Base-by-base conservation (phyloP, 257 asterid species). In the Solanum sitiens region DNA sequence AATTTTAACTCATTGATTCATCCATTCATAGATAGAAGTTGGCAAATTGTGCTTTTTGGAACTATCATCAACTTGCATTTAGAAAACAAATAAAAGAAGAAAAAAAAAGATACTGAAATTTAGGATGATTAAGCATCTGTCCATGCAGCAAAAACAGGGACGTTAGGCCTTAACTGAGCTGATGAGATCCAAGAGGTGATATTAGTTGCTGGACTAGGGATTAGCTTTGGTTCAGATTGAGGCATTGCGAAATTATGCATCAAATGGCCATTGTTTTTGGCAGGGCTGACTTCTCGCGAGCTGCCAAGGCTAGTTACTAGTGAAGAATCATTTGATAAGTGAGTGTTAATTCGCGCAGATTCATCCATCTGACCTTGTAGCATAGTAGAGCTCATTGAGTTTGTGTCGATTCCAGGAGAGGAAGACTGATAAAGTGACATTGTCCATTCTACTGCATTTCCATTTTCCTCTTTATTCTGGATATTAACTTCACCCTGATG, bases 81-180 rank as follows among this genome's bases (percentile, higher is more conserved):
- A 6, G 25, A 37, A 53, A 61, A 84, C 39, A 83, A 83, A 83
- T 15, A 18, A 56, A 56, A 56, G n/a, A 21, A n/a, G n/a, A n/a
- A 7, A 16, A 7, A 21, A n/a, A n/a, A 83, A n/a, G 76, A 84
- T 15, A 37, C 47, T 33, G 65, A 37, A 37, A 25, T 50, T 30
- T 27, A 20, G 23, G 73, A 21, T 25, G 35, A 42, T 67, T 94
- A 93, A 27, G 96, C 91, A 92, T 97, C 98, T 27, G 97, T 87
- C 99, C 99, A 95, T n/a, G 97, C 94, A 25, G 99, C 92, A 83
- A 94, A 97, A 39, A 95, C 93, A 11, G 99, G 98, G 84, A 91
- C 93, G 53, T 91, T 95, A 75, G 98, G 89, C 96, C 97, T 93
- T 74, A 95, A 88, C 88, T 89, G 97, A 39, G 93, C 90, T 25